Evolutionary conservation across 2,329 filamentous ascomycete genomes (phyloP), one percentile per base, ranked within the genome.

Genomic region (Parastagonospora nodorum): DNA sequence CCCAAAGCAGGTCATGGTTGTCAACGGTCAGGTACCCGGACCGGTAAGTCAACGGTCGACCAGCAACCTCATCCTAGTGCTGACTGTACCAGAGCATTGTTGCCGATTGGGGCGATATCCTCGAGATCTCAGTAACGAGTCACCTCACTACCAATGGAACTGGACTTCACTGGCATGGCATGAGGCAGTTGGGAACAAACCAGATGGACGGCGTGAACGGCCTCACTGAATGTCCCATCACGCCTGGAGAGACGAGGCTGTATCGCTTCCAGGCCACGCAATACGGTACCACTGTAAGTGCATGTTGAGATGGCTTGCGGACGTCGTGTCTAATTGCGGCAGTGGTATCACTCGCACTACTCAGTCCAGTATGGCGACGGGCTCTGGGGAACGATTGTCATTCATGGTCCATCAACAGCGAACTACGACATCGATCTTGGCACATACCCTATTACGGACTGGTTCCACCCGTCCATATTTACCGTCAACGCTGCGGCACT

Each of bases 201-300:
- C 64, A 78, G 38, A 69, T 73, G 57, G 79, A 81, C 55, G 78
- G 79, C 9, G 74, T 76, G 4, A 74, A 74, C 19, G 77, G 79
- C 27, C 66, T 83, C 19, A 82, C 81, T 9, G 86, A 90, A 68
- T 91, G 88, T 56, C 87, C 88, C 1, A 84, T 89, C 51, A 76
- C 85, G 5, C 86, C 87, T 0, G 83, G 82, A 1, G 55, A 57
- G n/a, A 65, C 58, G 8, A 69, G 59, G 30, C 55, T 64, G 3
- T 74, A 72, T 47, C 65, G 53, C 8, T 74, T 71, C 59, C 66
- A 68, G 37, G 68, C 69, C 3, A 73, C 68, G 2, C 69, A 74
- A 42, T 72, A 69, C 32, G 71, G 71, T 32, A 61, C 68, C n/a
- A 67, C 70, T 11, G 62, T 65, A 50, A 51, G 61, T 51, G 35